These are phyloP conservation scores for Colletotrichum karsti DNA, from an alignment of 2,329 filamentous ascomycete genomes.

Conservation along the genomic window DNA sequence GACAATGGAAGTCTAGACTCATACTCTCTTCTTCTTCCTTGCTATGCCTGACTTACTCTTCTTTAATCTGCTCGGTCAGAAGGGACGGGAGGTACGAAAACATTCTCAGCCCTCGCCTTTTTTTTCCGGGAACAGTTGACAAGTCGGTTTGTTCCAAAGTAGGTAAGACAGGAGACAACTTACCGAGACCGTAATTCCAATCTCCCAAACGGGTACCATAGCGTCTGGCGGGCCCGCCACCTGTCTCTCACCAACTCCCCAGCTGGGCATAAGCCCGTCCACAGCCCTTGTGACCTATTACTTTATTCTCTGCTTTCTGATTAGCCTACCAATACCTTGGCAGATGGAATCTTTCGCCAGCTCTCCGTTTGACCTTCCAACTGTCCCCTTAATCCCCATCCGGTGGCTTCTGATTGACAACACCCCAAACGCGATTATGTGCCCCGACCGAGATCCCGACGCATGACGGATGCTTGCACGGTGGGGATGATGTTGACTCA, in stretches of 20 bases:
- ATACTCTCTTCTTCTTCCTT: background rate
- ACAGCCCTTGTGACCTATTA: background rate
- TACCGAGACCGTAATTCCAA: slow-evolving; percentile 4
- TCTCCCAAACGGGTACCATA: background rate
- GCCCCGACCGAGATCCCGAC: background rate
- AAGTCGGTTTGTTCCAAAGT: background rate
- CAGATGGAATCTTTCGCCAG: background rate
- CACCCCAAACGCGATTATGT: background rate
- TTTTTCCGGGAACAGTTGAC: slow-evolving; percentile 20
- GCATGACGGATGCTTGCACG: slow-evolving; percentile 18
- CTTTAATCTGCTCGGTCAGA: background rate
- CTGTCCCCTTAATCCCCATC: slow-evolving; percentile 4
- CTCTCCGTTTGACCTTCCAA: slow-evolving; percentile 3
- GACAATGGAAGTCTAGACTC: background rate
- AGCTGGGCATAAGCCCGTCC: background rate
- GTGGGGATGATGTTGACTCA: background rate
- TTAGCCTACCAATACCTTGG: background rate
- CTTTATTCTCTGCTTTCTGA: background rate
- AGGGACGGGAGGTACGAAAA: slow-evolving; percentile 2
- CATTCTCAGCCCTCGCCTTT: background rate
- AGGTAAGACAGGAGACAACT: slow-evolving; percentile 10
- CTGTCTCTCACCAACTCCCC: slow-evolving; percentile 10
- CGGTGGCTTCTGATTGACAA: background rate
- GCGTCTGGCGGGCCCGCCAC: background rate
- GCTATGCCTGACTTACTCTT: background rate